phyloP scores from a whole-genome alignment of 1,284 basidiomycete species.

The Cutaneotrichosporon sp. region DNA sequence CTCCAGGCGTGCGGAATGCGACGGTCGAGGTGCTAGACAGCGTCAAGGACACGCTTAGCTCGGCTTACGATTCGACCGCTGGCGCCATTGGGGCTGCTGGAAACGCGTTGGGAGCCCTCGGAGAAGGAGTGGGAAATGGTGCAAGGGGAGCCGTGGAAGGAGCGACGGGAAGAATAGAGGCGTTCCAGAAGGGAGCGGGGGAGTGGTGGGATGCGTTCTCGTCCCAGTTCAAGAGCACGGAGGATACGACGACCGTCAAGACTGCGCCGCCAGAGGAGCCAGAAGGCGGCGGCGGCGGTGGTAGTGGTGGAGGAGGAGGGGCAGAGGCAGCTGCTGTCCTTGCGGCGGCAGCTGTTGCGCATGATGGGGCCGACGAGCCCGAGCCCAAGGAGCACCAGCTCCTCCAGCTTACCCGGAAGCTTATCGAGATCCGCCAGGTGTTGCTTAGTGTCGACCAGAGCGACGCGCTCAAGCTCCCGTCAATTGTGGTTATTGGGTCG shows the following conservation, averaged over 20 bases:
- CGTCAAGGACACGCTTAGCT: conserved; percentile 41
- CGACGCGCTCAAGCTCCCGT: conserved; percentile 87
- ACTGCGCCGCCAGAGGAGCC: conserved; percentile 35
- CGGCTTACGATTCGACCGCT: conserved; percentile 38
- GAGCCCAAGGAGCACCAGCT: conserved; percentile 54
- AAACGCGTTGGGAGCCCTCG: conserved; percentile 13
- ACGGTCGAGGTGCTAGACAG: conserved; percentile 43
- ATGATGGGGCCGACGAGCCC: conserved; percentile 13
- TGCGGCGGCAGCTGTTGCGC: conserved; percentile 21
- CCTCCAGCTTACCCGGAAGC: conserved; percentile 89
- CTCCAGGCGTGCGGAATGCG: conserved; percentile 42
- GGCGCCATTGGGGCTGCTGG: conserved; percentile 28
- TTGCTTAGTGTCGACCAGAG: conserved; percentile 93
- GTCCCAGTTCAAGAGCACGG: conserved; percentile 28
- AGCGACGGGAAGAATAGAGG: conserved; percentile 34
- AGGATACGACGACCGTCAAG: background rate
- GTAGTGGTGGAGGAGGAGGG: conserved; percentile 22
- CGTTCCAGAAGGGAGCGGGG: conserved; percentile 36
- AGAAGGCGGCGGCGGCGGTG: conserved; percentile 27
- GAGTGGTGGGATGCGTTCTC: conserved; percentile 48
- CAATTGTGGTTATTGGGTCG: conserved; percentile 96
- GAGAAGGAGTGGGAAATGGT: conserved; percentile 18
- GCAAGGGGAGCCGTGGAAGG: conserved; percentile 26
- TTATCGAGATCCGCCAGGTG: conserved; percentile 94
- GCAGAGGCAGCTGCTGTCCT: conserved; percentile 14